phyloP scores from a whole-genome alignment of 768 basidiomycete species.

The Tricholoma sp. region DNA sequence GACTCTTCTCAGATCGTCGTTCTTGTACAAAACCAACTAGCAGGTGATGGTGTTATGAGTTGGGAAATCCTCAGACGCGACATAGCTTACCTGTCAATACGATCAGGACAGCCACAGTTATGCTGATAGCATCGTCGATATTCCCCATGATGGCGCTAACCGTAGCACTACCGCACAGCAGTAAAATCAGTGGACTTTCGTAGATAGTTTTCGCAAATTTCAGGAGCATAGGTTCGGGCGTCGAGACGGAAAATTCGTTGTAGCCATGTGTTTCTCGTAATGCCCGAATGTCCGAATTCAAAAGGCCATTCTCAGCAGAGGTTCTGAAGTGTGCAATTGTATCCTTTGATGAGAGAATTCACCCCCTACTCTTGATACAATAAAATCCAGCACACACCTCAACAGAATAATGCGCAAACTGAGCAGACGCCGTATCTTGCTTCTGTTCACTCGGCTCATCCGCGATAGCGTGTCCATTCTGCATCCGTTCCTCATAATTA shows the following conservation, averaged over 20 bases:
- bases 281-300: conserved; percentile 53
- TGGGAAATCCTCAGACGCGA: not conserved
- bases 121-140: conserved; percentile 89
- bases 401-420: conserved; percentile 60
- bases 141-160: conserved; percentile 95
- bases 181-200: conserved; percentile 87
- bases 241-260: conserved; percentile 88
- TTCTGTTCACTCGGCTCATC: conserved; percentile 25
- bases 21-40: conserved; percentile 94
- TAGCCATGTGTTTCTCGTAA: conserved; percentile 73
- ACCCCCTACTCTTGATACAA: conserved; percentile 1
- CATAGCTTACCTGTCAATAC: conserved; percentile 76
- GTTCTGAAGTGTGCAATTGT: conserved; percentile 69
- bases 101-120: conserved; percentile 86
- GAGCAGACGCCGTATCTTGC: conserved; percentile 57
- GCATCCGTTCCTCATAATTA: conserved; percentile 27
- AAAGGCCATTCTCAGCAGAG: conserved; percentile 55
- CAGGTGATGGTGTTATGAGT: not conserved
- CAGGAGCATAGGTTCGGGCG: conserved; percentile 73
- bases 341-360: conserved; percentile 41
- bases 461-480: conserved; percentile 34
- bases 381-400: conserved; percentile 41
- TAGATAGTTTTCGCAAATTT: conserved; percentile 96
- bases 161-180: conserved; percentile 84
- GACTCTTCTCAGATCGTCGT: conserved; percentile 86